Percentiles rank a stretch among this genome's conserved stretches.
Conservation (phyloP, 2,329 filamentous ascomycete species). For the Ascochyta viciae-villosae region DNA sequence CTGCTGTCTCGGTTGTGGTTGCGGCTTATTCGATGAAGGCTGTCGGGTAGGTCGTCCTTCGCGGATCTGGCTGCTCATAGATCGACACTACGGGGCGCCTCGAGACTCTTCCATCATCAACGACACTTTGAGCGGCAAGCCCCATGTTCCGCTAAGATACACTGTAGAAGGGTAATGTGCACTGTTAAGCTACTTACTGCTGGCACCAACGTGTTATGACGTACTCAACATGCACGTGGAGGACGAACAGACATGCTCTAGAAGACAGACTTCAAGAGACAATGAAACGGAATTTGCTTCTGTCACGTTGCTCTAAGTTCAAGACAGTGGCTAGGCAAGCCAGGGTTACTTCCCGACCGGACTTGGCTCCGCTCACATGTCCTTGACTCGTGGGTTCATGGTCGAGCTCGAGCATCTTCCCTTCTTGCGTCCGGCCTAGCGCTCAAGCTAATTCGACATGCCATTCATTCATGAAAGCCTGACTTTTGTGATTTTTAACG, state of each 20-base stretch:
- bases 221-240: not conserved
- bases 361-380: not conserved
- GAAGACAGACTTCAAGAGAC: not conserved
- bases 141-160: not conserved
- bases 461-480: constrained; percentile 1
- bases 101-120: not conserved
- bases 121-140: not conserved
- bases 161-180: not conserved
- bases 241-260: not conserved
- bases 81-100: constrained; percentile 6
- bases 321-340: not conserved
- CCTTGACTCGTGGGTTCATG: not conserved
- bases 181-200: not conserved
- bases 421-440: constrained; percentile 5
- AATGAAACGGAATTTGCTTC: not conserved
- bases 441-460: constrained; percentile 2
- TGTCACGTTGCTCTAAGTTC: not conserved
- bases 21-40: constrained; percentile 2
- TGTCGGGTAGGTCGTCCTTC: constrained; percentile 1
- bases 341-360: not conserved
- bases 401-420: constrained; percentile 10
- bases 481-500: not conserved
- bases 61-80: not conserved
- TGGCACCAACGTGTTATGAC: not conserved
- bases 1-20: too few species aligned